phyloP scores from a whole-genome alignment of 2,329 filamentous ascomycete species.

The Fonsecaea monophora region DNA sequence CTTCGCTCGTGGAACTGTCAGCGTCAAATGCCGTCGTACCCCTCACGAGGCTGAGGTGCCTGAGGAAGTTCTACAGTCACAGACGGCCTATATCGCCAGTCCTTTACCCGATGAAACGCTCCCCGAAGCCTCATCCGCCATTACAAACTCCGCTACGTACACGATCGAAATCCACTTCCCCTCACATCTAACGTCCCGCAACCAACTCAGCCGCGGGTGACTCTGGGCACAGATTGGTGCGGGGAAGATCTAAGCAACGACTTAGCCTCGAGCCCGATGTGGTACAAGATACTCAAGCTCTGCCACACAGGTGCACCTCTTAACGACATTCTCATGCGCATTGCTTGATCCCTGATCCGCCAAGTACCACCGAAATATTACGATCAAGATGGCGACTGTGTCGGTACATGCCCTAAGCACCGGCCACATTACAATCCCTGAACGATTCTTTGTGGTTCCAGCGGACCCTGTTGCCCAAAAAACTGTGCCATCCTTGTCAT shows the following conservation, averaged over 20 bases:
- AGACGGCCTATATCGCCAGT: not conserved
- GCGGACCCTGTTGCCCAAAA: conserved; percentile 37
- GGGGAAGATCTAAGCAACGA: conserved; percentile 16
- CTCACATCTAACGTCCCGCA: not conserved
- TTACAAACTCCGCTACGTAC: not conserved
- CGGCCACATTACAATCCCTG: conserved; percentile 41
- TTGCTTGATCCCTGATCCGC: not conserved
- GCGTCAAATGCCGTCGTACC: not conserved
- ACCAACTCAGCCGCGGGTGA: conserved; percentile 2
- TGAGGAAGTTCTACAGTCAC: not conserved
- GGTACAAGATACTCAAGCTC: not conserved
- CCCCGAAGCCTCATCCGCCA: not conserved
- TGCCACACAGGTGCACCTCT: not conserved
- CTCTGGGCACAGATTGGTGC: conserved; percentile 5
- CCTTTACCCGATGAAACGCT: not conserved
- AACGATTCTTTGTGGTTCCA: conserved; percentile 42
- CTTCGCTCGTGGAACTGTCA: not conserved
- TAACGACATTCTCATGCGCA: not conserved
- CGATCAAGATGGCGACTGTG: conserved; percentile 39
- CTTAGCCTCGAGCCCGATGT: conserved; percentile 7
- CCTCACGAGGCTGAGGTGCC: conserved; percentile 21
- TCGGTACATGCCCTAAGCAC: conserved; percentile 49
- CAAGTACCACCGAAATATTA: not conserved
- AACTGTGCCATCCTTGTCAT: conserved; percentile 45
- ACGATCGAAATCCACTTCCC: not conserved